Base-by-base conservation (phyloP, 768 basidiomycete genomes). In the Trametes cingulata region DNA sequence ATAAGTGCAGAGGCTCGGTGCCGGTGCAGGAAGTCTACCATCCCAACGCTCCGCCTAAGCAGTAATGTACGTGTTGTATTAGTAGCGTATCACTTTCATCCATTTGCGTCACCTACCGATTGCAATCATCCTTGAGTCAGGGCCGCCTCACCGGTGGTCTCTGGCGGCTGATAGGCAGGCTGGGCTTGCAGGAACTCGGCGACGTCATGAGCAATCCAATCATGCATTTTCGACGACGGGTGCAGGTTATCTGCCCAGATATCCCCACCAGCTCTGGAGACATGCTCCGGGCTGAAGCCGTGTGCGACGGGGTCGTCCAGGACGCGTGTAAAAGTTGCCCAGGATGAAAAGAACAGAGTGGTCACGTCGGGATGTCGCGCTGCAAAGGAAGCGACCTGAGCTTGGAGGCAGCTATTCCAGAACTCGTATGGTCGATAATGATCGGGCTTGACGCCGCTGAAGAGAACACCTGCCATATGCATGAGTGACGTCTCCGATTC, bases 201-300 rank as follows among this genome's bases (percentile, higher is more conserved):
- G 14, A 84, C 9, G 37, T 77, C 76, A n/a, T 68, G 67, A 2
- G 84, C 82, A 17, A 85, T 62, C 46, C 80, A 67, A 29, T 78
- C 74, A 62, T 85, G 83, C 41, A 85, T 76, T 58, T 68, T 72
- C 56, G 78, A 80, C 0, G 82, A 80, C 0, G 83, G 83, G 67
- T 86, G 85, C 41, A 86, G 61, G 19, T 74, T 68, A 65, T 85
- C 85, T 17, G 74, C 66, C 84, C 83, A 86, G 10, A 85, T 74
- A 2, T 62, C 65, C 8, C 82, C 81, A 2, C 71, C 74, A 0
- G 61, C 48, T 52, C 70, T 74, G 3, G 64, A 46, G 1, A 70
- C 64, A 58, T 83, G 77, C 19, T 64, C 64, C 6, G 52, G 52
- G 0, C 58, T 15, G 56, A 85, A 81, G 0, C 80, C 80, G 59